Evolutionary conservation across 169 alveolate genomes (phyloP), one percentile per base, ranked within the genome.

Genomic region (Plasmodium fragile): DNA sequence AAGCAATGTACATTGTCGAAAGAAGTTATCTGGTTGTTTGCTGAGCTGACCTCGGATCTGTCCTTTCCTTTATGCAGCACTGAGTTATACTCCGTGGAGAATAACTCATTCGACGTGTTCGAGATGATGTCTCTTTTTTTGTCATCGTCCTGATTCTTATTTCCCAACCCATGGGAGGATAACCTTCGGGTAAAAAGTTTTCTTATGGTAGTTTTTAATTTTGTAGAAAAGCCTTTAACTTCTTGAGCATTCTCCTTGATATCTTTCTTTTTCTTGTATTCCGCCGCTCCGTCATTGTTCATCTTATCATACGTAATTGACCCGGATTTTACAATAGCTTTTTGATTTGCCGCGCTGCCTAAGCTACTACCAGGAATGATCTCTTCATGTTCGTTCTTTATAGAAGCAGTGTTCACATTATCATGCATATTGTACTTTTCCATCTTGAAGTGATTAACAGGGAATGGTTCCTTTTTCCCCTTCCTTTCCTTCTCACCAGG

Each of bases 131-230:
- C 84, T 39, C 70, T 55, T 5, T 75, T 75, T 25, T 55, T 55
- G 25, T 32, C 81, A 43, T 11, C 43, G 22, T 70, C 59, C 18
- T 28, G 65, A 13, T 87, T 65, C 32, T 78, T 87, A 65, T 28
- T 87, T 18, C 49, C 25, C 49, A 59, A 59, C 69, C 22, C 25
- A 11, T 53, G 22, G 32, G 80, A 45, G 25, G 93, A 87, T 55
- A 78, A 45, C 70, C 34, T 87, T 45, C 89, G 59, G 43, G 93
- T 87, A 87, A 87, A 87, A 10, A 87, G 65, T n/a, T 78, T 87
- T 16, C 45, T 77, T 55, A 87, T 32, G 22, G 93, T 87, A 25
- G 93, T 87, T 87, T 87, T 87, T 77, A 87, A 53, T 78, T 77
- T 87, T 53, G 69, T 87, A 25, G 93, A 87, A 16, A 87, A 43